Conservation (phyloP, 2,329 filamentous ascomycete genomes). For the Grosmannia penicillata region DNA sequence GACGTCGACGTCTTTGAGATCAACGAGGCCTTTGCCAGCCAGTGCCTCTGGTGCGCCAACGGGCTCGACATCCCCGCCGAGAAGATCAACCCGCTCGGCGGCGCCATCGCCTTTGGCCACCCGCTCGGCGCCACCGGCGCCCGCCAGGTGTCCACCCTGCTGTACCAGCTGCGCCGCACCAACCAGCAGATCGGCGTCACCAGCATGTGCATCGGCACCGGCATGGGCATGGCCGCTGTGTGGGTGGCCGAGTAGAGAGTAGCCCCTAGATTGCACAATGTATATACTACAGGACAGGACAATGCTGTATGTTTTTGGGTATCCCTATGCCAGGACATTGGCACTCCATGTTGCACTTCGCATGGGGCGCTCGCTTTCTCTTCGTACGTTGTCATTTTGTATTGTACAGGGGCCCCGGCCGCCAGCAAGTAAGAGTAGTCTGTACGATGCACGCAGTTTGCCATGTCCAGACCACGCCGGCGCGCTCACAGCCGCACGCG, state of each 20-base stretch:
- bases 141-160: conserved; percentile 78
- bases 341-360: too few relatives aligned
- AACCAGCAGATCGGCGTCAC: conserved; percentile 79
- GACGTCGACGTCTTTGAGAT: conserved; percentile 98
- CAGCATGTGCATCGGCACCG: conserved; percentile 92
- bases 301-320: too few relatives aligned
- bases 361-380: too few relatives aligned
- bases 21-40: conserved; percentile 95
- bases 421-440: too few relatives aligned
- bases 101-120: conserved; percentile 91
- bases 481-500: conserved; percentile 14
- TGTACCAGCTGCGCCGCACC: conserved; percentile 78
- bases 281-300: too few relatives aligned
- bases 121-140: conserved; percentile 90
- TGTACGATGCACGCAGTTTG: too few relatives aligned
- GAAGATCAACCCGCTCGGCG: conserved; percentile 96
- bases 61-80: conserved; percentile 68
- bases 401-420: too few relatives aligned
- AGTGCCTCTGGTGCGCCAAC: conserved; percentile 87
- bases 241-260: conserved; percentile 73
- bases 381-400: too few relatives aligned
- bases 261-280: too few relatives aligned
- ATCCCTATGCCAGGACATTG: too few relatives aligned
- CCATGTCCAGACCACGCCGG: too few relatives aligned
- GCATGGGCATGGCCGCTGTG: conserved; percentile 94